Conservation (phyloP, 2,329 filamentous ascomycete genomes). For the Aspergillus phoenicis region DNA sequence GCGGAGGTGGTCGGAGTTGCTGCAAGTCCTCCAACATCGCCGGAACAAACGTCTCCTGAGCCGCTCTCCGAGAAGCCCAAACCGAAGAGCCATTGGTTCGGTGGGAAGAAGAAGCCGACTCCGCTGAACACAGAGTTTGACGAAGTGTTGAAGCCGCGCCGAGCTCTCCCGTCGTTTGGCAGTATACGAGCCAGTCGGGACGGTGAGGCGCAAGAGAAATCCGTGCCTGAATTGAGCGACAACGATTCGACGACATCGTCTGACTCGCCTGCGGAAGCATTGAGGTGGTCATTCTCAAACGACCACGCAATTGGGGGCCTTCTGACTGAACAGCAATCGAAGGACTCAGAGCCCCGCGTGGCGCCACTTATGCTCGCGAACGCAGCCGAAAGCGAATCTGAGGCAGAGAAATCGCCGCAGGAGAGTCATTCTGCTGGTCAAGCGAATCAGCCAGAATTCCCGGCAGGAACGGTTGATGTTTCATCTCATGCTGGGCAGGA, state of each 20-base stretch:
- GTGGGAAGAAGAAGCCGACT: slow-evolving; percentile 35
- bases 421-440: slow-evolving; percentile 2
- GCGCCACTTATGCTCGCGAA: not conserved
- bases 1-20: slow-evolving; percentile 52
- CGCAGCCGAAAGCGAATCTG: not conserved
- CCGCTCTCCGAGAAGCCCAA: slow-evolving; percentile 37
- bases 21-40: slow-evolving; percentile 45
- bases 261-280: slow-evolving; percentile 49
- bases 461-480: slow-evolving; percentile 11
- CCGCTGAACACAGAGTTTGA: slow-evolving; percentile 49
- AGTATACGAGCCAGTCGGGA: slow-evolving; percentile 57
- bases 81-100: slow-evolving; percentile 39
- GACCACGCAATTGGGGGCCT: slow-evolving; percentile 57
- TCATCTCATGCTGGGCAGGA: slow-evolving; percentile 11
- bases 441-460: not conserved
- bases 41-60: slow-evolving; percentile 42
- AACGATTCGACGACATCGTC: slow-evolving; percentile 39
- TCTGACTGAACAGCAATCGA: slow-evolving; percentile 45
- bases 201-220: slow-evolving; percentile 23
- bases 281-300: slow-evolving; percentile 47
- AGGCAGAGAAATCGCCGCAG: slow-evolving; percentile 5
- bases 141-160: slow-evolving; percentile 60
- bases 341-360: slow-evolving; percentile 3
- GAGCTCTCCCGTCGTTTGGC: slow-evolving; percentile 64
- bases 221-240: slow-evolving; percentile 30